phyloP scores from a whole-genome alignment of 1,284 basidiomycete species.

The Phellopilus nigrolimitatus region DNA sequence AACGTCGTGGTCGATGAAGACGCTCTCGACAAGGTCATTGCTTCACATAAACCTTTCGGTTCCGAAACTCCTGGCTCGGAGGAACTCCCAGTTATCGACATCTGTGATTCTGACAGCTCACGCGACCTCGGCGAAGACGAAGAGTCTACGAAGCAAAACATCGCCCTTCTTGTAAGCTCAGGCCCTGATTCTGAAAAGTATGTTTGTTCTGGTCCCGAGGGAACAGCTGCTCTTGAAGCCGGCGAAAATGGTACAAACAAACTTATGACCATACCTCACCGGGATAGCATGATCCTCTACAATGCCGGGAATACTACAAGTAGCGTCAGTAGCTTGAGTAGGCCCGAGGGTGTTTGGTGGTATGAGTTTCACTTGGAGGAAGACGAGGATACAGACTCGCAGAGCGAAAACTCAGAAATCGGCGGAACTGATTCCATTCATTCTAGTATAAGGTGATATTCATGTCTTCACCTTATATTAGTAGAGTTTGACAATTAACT shows the following conservation, averaged over 20 bases:
- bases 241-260: neutral
- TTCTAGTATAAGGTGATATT: conserved; percentile 3
- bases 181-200: neutral
- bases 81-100: neutral
- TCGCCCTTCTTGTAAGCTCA: neutral
- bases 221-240: too few relatives aligned
- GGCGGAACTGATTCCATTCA: neutral
- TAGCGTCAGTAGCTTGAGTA: neutral
- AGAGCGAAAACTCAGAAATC: neutral
- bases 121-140: neutral
- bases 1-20: conserved; percentile 12
- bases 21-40: conserved; percentile 13
- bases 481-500: neutral
- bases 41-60: conserved; percentile 15
- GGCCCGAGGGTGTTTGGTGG: conserved; percentile 10
- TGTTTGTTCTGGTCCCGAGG: neutral
- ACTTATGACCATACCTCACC: neutral
- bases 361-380: neutral
- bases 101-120: too few relatives aligned
- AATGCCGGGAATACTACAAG: neutral
- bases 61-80: neutral
- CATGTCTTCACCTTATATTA: neutral
- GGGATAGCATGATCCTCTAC: neutral
- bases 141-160: neutral
- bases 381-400: neutral